These are phyloP conservation scores for Cynanchum wilfordii DNA, from an alignment of 257 asterid species.

Conservation along the genomic window DNA sequence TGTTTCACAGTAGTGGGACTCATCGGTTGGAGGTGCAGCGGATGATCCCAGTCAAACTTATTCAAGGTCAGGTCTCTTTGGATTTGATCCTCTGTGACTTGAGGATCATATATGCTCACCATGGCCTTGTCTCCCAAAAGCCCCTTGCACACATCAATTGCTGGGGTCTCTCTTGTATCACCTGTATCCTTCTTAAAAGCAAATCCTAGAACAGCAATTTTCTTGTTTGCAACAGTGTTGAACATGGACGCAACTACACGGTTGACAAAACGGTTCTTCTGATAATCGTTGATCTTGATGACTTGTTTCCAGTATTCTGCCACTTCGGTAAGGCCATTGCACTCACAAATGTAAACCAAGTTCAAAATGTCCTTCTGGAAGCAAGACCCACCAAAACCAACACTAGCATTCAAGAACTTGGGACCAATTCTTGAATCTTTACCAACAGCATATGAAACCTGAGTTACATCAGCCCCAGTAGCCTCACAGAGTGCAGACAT, in stretches of 20 bases:
- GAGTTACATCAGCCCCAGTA: conserved; percentile 75
- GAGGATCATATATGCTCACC: conserved; percentile 82
- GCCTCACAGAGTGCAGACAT: conserved; percentile 93
- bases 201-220: conserved; percentile 67
- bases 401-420: conserved; percentile 80
- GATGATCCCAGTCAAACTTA: conserved; percentile 88
- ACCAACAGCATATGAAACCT: conserved; percentile 74
- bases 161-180: conserved; percentile 81
- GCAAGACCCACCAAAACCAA: conserved; percentile 89
- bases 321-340: conserved; percentile 83
- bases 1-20: conserved; percentile 74
- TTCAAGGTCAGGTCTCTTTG: conserved; percentile 84
- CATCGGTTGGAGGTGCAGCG: conserved; percentile 84
- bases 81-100: conserved; percentile 78
- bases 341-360: conserved; percentile 81
- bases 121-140: conserved; percentile 73
- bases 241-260: conserved; percentile 76
- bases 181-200: conserved; percentile 89
- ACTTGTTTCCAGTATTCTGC: conserved; percentile 92
- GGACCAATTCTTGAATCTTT: conserved; percentile 76
- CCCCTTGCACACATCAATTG: conserved; percentile 84
- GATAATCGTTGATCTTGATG: conserved; percentile 80
- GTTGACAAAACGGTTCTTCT: conserved; percentile 74
- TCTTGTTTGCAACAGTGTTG: conserved; percentile 82
- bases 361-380: conserved; percentile 87